Evolutionary conservation across 768 basidiomycete species (phyloP), one percentile per base, ranked within the genome.

Genomic region (Agrocybe chaxingu): DNA sequence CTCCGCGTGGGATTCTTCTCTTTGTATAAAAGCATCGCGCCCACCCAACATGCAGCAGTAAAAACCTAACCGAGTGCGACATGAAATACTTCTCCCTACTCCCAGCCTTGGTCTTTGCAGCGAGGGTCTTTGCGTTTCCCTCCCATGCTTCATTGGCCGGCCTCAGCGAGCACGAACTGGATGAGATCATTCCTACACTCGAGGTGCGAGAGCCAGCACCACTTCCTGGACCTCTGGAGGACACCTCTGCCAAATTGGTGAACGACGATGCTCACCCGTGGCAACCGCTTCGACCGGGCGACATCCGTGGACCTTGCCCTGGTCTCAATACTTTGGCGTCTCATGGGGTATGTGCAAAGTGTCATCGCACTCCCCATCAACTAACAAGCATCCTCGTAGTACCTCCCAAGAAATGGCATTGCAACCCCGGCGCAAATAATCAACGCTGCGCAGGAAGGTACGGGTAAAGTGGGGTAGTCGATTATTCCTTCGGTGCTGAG

Each of bases 121-220:
- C 24, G 24, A 24, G 3, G 24, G 24, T 24, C 24, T n/a, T 35
- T 16, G 62, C 59, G 4, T 66, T 63, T 40, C 62, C 64, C 8
- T 30, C 54, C 6, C 60, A 66, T 48, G 47, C 44, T n/a, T 62
- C 62, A 8, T 54, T 66, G 16, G 62, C 57, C n/a, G 64, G 64
- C 8, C 52, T 66, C 24, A 49, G 57, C 13, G 50, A 53, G 16
- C 52, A 54, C 11, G 56, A 60, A 38, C 37, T 63, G 37, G 61
- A 61, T n/a, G 41, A 24, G 10, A 52, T 54, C 36, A 36, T 59
- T 32, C 48, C 58, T 30, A 54, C 51, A 8, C 40, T 52, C 10
- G 30, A 50, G 19, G 36, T 32, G 12, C 44, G 42, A 8, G 47
- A 49, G 2, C 45, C 52, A 0, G 19, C 34, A 18, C 18, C 45